phyloP scores from a whole-genome alignment of 768 basidiomycete species.

The Suillus ampliporus region DNA sequence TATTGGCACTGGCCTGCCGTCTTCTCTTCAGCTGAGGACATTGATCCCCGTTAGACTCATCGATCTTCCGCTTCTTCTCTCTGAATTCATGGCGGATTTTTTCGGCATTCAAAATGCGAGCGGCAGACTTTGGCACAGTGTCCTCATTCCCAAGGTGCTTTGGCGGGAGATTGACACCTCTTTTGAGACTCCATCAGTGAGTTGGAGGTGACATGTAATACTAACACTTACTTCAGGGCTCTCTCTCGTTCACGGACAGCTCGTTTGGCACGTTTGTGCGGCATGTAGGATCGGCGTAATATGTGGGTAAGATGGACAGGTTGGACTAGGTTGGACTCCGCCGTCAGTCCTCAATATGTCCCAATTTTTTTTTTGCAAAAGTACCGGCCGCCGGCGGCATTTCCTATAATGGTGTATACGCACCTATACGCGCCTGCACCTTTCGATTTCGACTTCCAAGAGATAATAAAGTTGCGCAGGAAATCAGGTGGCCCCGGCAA shows the following conservation, averaged over 20 bases:
- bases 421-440: neutral
- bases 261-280: constrained; percentile 68
- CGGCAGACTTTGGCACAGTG: constrained; percentile 69
- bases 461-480: neutral
- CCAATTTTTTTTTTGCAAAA: neutral
- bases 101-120: constrained; percentile 68
- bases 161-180: constrained; percentile 58
- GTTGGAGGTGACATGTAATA: constrained; percentile 2
- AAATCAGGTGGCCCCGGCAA: neutral
- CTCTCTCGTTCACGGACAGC: constrained; percentile 50
- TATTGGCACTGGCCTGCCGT: constrained; percentile 26
- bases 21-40: constrained; percentile 33
- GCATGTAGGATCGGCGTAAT: constrained; percentile 47
- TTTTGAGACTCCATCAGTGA: constrained; percentile 28
- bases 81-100: constrained; percentile 61
- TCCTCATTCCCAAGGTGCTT: constrained; percentile 54
- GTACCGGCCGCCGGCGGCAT: neutral
- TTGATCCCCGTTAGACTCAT: constrained; percentile 37
- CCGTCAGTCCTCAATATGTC: too few species aligned
- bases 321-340: neutral
- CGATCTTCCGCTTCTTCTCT: constrained; percentile 47
- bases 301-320: neutral
- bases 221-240: constrained; percentile 46
- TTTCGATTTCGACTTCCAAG: neutral
- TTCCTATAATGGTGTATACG: neutral